Evolutionary conservation across 192 early-diverging fungal genomes (phyloP), one percentile per base, ranked within the genome.

Genomic region (Linnemannia hyalina): DNA sequence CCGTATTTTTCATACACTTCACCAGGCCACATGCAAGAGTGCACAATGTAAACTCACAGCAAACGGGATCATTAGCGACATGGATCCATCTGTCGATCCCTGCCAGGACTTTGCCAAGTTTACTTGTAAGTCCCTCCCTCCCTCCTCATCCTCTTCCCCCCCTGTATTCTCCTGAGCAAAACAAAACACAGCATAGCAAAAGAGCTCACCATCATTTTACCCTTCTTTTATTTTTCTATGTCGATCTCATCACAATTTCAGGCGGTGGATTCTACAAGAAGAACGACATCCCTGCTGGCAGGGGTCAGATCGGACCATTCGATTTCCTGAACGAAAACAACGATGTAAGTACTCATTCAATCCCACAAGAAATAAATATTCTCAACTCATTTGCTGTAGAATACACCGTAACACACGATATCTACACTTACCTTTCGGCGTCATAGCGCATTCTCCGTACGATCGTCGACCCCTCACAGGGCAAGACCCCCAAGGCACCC

Each of bases 71-170:
- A 57, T 94, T 23, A 20, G 42, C 4, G 88, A 88, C 29, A 84
- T 95, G 41, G 88, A 95, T 75, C 47, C 82, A 4, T 68, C 74
- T 23, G 88, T 78, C 0, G 90, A 95, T 80, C 93, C 94, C 16
- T 95, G 94, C 54, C 73, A 88, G 18, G 93, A 95, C 77, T 95
- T 95, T 78, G 92, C 88, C 78, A 82, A 91, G 73, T 94, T 87
- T 78, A 81, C 88, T 42, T 92, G 93, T 94, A 91, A 82, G 74
- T 73, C 57, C 11, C 35, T 38, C 9, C 41, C 52, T 13, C 26
- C 57, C 23, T 55, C 26, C 6, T 44, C 26, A 3, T 44, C 22
- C 18, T 1, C 26, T 60, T n/a, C 44, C 18, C 11, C 6, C 32
- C 54, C 23, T 22, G 13, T 55, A 1, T 4, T 46, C 44, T 46